A percentile compares a stretch with the other conserved stretches of the same genome.
These are phyloP conservation scores for Maudiozyma turicensis DNA, from an alignment of 805 yeast genomes.

Conservation along the genomic window DNA sequence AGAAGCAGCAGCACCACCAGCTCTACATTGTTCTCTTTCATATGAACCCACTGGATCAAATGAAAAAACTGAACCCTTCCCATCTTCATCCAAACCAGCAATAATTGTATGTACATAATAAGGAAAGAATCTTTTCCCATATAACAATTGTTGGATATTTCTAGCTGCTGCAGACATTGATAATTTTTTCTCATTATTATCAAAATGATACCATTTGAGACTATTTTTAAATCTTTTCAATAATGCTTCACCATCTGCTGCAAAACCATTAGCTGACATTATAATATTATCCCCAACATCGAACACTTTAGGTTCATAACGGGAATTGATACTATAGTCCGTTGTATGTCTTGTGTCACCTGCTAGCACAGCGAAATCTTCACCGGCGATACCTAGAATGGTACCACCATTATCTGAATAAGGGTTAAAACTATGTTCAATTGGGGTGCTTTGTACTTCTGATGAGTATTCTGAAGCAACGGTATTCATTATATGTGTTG, in stretches of 20 bases:
- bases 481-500: constrained; percentile 16
- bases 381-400: constrained; percentile 93
- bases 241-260: constrained; percentile 88
- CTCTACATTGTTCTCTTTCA: constrained; percentile 94
- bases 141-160: constrained; percentile 77
- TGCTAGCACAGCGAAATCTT: constrained; percentile 92
- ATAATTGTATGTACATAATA: constrained; percentile 91
- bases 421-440: constrained; percentile 88
- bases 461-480: constrained; percentile 60
- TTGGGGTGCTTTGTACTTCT: constrained; percentile 49
- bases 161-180: constrained; percentile 73
- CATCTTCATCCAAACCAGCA: constrained; percentile 81
- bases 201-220: constrained; percentile 87
- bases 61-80: constrained; percentile 90
- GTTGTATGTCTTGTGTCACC: constrained; percentile 97
- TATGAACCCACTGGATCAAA: constrained; percentile 98
- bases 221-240: constrained; percentile 57
- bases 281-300: constrained; percentile 80
- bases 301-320: constrained; percentile 85
- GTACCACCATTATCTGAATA: constrained; percentile 96
- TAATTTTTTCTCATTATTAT: constrained; percentile 62
- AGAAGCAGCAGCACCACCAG: constrained; percentile 96
- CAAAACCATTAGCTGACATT: constrained; percentile 90
- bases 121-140: constrained; percentile 92
- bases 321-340: constrained; percentile 87